Percentiles rank a stretch among this genome's conserved stretches.
Evolutionary conservation across 257 asterid genomes (phyloP).

Genomic region (Solanum paucissectum): DNA sequence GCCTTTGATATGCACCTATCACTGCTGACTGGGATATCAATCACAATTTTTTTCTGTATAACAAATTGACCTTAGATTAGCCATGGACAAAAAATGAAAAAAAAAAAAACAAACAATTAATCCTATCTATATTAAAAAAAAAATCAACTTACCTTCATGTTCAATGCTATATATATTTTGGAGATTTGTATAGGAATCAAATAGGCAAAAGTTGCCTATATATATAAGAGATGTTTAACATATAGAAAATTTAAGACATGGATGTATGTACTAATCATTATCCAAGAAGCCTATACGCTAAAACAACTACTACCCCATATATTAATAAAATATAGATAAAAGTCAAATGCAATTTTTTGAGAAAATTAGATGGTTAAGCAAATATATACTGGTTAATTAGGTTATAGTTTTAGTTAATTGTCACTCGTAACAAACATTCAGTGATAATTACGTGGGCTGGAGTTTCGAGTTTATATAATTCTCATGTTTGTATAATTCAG

Average conservation of each 20-base stretch:
- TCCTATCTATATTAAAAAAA: neutral
- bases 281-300: neutral
- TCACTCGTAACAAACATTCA: too few species aligned
- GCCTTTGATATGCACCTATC: slow-evolving; percentile 12
- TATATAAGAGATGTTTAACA: neutral
- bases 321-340: neutral
- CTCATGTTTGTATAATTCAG: too few species aligned
- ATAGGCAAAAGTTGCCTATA: neutral
- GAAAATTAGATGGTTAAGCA: too few species aligned
- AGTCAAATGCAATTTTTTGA: neutral
- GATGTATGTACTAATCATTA: neutral
- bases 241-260: neutral
- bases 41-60: slow-evolving; percentile 6
- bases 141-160: neutral
- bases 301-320: neutral
- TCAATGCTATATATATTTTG: neutral
- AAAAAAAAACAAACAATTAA: neutral
- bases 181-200: neutral
- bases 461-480: too few species aligned
- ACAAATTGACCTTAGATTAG: neutral
- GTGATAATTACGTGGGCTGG: too few species aligned
- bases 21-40: neutral
- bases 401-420: too few species aligned
- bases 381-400: too few species aligned
- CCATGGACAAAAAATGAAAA: neutral